Base-by-base conservation (phyloP, 2,329 filamentous ascomycete species). In the Chaetothyriales sp. region DNA sequence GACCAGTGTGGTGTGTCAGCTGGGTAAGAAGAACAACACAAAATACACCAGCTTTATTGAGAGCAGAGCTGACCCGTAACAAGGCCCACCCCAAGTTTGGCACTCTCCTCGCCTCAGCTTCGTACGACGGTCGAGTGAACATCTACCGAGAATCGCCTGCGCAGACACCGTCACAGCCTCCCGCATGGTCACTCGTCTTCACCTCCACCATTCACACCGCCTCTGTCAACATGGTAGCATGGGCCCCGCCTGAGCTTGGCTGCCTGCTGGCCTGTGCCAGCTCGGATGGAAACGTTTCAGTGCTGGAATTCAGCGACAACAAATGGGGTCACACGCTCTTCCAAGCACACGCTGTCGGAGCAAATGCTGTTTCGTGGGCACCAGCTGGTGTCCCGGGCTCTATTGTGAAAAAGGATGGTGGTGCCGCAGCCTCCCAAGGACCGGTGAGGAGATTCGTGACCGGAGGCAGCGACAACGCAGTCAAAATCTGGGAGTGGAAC, bases 261-360 rank as follows among this genome's bases (percentile, higher is more conserved):
- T 96, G 92, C 68, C 78, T 96, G 49, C 82, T 98, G 49, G 92
- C 92, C 50, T 95, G 88, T 68, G 92, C 92, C 47, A 93, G 86
- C 8, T 93, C 86, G 15, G 92, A 98, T 66, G 92, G 92, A 64
- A 84, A 86, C 66, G 88, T 96, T 61, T 87, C 81, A 60, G 88
- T 96, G 2, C 80, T 98, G 63, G 92, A 95, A 68, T 96, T 98
- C 75, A 89, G 90, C 68, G 90, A 96, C 70, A 93, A 93, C 69
- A 83, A 79, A 68, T 94, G 92, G 81, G 83, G 86, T 58, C 85
- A 94, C 67, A 81, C 82, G 62, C 84, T 87, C 61, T 95, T 98
- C 71, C 81, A 83, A 47, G 92, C 92, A 10, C 92, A 96, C 70
- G 88, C 86, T 39, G 80, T 93, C 60, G 92, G 92, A 57, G 92